Percentiles rank a stretch among this genome's conserved stretches.
Evolutionary conservation across 2,329 filamentous ascomycete species (phyloP).

Genomic region (Ceratocystis variospora): DNA sequence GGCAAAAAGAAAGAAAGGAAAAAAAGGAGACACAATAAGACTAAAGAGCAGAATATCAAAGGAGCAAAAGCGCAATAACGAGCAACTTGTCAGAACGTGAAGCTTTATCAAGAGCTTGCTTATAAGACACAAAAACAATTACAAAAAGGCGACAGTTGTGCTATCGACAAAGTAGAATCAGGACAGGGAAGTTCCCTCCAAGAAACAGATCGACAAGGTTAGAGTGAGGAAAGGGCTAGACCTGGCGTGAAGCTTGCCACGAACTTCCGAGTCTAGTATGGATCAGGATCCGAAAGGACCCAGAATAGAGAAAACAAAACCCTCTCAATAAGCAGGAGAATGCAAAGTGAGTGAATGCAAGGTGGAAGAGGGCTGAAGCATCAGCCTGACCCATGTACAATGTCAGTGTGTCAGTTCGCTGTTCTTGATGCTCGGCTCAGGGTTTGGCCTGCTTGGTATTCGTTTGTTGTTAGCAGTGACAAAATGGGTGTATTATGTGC

Average conservation of each 20-base stretch:
- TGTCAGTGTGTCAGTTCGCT: no score
- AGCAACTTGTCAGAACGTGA: not conserved
- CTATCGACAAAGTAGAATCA: not conserved
- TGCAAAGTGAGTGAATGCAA: not conserved
- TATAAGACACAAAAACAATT: not conserved
- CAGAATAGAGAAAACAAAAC: not conserved
- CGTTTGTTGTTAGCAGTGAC: not conserved
- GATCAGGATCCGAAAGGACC: not conserved
- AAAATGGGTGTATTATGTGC: not conserved
- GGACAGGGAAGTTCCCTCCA: not conserved
- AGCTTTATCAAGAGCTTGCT: not conserved
- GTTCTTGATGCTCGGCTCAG: no score
- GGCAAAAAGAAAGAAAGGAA: not conserved
- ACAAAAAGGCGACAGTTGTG: not conserved
- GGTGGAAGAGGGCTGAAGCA: not conserved
- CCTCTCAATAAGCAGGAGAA: not conserved
- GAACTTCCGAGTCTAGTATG: slow-evolving; percentile 8
- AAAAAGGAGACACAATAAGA: not conserved
- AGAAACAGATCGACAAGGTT: not conserved
- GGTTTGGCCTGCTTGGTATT: not conserved
- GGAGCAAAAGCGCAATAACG: not conserved
- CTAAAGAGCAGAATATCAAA: not conserved
- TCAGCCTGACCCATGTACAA: not conserved
- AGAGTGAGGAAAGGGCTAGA: not conserved
- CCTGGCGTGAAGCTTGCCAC: slow-evolving; percentile 5